These are phyloP conservation scores for Epichloe festucae DNA, from an alignment of 2,329 filamentous ascomycete species.

Conservation along the genomic window DNA sequence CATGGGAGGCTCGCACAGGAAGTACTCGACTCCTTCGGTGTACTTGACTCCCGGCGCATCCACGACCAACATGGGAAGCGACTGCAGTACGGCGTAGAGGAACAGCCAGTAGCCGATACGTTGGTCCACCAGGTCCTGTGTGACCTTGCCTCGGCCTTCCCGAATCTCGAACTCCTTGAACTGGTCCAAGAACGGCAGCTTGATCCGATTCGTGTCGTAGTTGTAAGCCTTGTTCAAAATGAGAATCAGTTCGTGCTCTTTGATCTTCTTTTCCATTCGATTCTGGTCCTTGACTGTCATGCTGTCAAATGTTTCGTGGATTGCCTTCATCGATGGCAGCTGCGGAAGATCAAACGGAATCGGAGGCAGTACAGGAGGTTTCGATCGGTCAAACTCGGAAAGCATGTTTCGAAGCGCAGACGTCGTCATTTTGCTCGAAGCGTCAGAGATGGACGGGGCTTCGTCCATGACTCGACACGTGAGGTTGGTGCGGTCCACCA, in stretches of 20 bases:
- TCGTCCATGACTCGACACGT: conserved; percentile 70
- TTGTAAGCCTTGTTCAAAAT: conserved; percentile 77
- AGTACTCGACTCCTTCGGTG: conserved; percentile 66
- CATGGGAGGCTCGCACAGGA: conserved; percentile 63
- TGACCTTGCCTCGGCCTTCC: conserved; percentile 49
- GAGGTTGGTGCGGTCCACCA: conserved; percentile 66
- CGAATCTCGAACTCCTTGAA: conserved; percentile 62
- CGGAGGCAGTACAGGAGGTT: conserved; percentile 78
- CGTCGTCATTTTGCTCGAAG: conserved; percentile 46
- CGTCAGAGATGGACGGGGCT: conserved; percentile 39
- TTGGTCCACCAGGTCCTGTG: conserved; percentile 56
- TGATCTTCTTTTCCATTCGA: conserved; percentile 59
- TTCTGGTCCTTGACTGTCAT: conserved; percentile 61
- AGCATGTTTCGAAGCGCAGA: conserved; percentile 67
- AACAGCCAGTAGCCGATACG: conserved; percentile 72
- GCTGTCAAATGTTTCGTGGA: conserved; percentile 50
- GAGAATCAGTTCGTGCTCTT: conserved; percentile 63
- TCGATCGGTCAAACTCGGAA: conserved; percentile 78
- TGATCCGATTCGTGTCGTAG: conserved; percentile 47
- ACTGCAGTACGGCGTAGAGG: conserved; percentile 65
- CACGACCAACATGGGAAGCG: conserved; percentile 62
- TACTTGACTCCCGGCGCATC: conserved; percentile 59
- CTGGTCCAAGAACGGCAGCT: conserved; percentile 51
- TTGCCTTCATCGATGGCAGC: conserved; percentile 54
- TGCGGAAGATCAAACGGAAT: conserved; percentile 82